Base-by-base conservation (phyloP, 805 yeast genomes). In the Cyberlindnera amylophila region DNA sequence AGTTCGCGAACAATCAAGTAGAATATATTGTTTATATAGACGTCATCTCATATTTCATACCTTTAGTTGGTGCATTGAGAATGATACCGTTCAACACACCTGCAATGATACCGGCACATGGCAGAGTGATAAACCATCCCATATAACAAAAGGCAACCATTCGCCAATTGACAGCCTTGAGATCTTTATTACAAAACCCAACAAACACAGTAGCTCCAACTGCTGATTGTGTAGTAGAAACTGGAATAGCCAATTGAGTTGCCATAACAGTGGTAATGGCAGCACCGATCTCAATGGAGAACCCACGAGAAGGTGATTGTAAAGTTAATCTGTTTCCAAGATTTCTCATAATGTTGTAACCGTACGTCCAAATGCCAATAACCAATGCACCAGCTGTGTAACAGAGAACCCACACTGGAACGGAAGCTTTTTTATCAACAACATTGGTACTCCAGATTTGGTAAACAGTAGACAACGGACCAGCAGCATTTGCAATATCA, bases 281-380 rank as follows among this genome's bases (percentile, higher is more conserved):
- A 47, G 90, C 86, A 46, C 89, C 90, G 32, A 83, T 66, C 65
- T 83, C 91, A 58, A 83, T 79, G 11, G 86, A 66, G 57, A 82
- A 84, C 11, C 91, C 91, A 64, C 91, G 71, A 4, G 88, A 71
- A 36, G 91, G 91, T 0, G 89, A 81, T 67, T 82, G 88, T 53
- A 81, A 69, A 41, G 83, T 83, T 63, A 83, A 64, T 60, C 79
- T 80, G 68, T 83, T 83, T 57, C 91, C 91, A 63, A 83, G 71
- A 59, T 76, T 76, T 43, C 73, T 61, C 82, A 83, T 82, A 51
- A 84, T 76, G 54, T 73, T 71, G 67, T 83, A 84, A 50, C 89
- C 90, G 50, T 65, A 81, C 19, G 77, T 78, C 87, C 87, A 82
- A 45, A 71, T 59, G 41, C 91, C 91, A 52, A 83, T 57, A 24